A percentile compares a stretch with the other conserved stretches of the same genome.
Conservation (phyloP, 139 green algal species). For the Mesostigma viride region DNA sequence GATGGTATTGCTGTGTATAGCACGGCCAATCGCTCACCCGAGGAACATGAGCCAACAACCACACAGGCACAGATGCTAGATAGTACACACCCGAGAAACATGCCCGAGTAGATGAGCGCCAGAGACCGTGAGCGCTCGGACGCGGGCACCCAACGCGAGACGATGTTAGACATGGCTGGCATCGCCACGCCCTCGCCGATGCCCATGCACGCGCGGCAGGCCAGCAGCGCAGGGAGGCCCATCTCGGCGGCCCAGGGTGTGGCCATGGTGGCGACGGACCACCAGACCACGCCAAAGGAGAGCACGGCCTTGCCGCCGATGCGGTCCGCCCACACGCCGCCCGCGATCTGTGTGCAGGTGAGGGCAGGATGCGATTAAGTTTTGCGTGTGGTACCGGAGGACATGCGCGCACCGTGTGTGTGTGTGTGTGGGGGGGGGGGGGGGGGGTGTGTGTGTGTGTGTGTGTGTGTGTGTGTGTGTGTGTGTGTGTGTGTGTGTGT, state of each 20-base stretch:
- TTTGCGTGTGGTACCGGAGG: no score
- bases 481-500: no score
- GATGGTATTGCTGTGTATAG: no score
- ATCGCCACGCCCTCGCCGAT: slow-evolving; percentile 95
- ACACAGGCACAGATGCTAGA: no score
- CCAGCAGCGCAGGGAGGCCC: slow-evolving; percentile 69
- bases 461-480: no score
- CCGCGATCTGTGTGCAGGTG: slow-evolving; percentile 74
- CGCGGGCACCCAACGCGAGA: slow-evolving; percentile 82
- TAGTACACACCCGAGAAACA: slow-evolving; percentile 78
- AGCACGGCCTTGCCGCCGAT: slow-evolving; percentile 89
- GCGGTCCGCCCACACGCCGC: slow-evolving; percentile 81
- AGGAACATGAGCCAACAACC: no score
- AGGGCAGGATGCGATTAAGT: slow-evolving; percentile 2
- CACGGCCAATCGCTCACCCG: no score
- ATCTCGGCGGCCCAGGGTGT: slow-evolving; percentile 74
- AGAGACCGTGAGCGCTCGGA: slow-evolving; percentile 75
- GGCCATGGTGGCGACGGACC: slow-evolving; percentile 74
- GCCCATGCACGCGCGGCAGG: slow-evolving; percentile 76
- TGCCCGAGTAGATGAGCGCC: slow-evolving; percentile 86
- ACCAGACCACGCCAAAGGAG: slow-evolving; percentile 90
- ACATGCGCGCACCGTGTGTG: no score
- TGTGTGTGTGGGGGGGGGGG: no score
- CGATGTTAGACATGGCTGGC: slow-evolving; percentile 95
- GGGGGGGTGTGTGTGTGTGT: no score